Conservation (phyloP, 441 rosid genomes). For the Flueggea neowawraea region DNA sequence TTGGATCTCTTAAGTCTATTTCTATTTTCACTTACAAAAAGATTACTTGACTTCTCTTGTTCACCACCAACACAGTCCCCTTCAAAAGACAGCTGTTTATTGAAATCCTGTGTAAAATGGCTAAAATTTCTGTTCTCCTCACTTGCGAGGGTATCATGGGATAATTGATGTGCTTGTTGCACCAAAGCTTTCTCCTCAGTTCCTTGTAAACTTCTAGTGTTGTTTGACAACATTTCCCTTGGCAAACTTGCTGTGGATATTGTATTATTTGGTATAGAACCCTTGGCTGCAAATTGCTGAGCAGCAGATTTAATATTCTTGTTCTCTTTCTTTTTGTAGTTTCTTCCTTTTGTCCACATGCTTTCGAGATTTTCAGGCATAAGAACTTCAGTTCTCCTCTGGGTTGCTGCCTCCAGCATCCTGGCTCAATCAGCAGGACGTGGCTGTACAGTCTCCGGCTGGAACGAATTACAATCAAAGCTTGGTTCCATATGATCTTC, state of each 20-base stretch:
- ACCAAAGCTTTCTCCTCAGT: conserved; percentile 33
- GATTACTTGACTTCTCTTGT: conserved; percentile 22
- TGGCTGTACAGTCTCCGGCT: conserved; percentile 40
- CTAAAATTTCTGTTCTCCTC: conserved; percentile 16
- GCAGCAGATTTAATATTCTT: conserved; percentile 37
- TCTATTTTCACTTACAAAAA: conserved; percentile 44
- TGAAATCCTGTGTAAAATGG: conserved; percentile 23
- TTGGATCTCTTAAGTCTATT: conserved; percentile 76
- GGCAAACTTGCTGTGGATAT: conserved; percentile 17
- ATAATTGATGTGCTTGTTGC: conserved; percentile 30
- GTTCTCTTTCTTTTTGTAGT: conserved; percentile 78
- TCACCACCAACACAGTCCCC: conserved; percentile 20
- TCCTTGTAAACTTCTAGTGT: conserved; percentile 24
- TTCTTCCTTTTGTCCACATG: conserved; percentile 98
- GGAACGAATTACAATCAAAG: conserved; percentile 21
- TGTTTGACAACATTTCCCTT: conserved; percentile 26
- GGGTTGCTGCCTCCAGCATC: conserved; percentile 75
- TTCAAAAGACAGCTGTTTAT: conserved; percentile 29
- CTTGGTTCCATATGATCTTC: conserved; percentile 27
- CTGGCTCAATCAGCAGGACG: conserved; percentile 80
- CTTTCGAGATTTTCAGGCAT: conserved; percentile 97
- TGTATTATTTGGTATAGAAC: conserved; percentile 15
- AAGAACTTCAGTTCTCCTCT: conserved; percentile 95
- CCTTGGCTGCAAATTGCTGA: conserved; percentile 30
- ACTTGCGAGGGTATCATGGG: conserved; percentile 32